Evolutionary conservation across 306 rosid genomes (phyloP).

Genomic region (Medicago ruthenica): DNA sequence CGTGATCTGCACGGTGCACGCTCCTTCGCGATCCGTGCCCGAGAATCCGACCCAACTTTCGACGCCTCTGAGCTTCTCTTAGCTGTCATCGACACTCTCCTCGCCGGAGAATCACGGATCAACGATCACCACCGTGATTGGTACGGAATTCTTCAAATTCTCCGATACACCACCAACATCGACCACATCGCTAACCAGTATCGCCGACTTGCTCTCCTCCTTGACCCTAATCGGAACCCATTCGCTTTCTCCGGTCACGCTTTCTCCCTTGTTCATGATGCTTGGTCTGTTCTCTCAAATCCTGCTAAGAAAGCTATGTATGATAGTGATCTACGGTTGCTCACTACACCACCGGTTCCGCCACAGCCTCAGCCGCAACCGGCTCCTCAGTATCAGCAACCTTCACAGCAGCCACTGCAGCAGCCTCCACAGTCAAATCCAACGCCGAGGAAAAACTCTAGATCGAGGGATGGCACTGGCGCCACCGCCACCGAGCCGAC

Average conservation of each 20-base stretch:
- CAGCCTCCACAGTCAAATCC: slow-evolving; percentile 37
- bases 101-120: slow-evolving; percentile 75
- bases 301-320: slow-evolving; percentile 68
- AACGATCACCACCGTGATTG: slow-evolving; percentile 65
- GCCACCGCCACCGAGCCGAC: slow-evolving; percentile 31
- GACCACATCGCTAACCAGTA: slow-evolving; percentile 82
- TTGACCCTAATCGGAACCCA: slow-evolving; percentile 68
- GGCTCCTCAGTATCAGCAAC: slow-evolving; percentile 23
- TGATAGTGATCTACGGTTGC: slow-evolving; percentile 65
- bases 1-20: slow-evolving; percentile 80
- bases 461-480: slow-evolving; percentile 43
- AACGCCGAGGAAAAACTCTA: slow-evolving; percentile 48
- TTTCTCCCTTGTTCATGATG: slow-evolving; percentile 76
- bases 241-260: slow-evolving; percentile 71
- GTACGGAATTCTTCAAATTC: slow-evolving; percentile 78
- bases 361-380: not conserved
- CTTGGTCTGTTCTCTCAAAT: slow-evolving; percentile 84
- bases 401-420: slow-evolving; percentile 22
- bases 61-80: slow-evolving; percentile 74
- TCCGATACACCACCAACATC: slow-evolving; percentile 68
- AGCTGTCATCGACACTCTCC: slow-evolving; percentile 80
- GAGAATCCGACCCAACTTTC: slow-evolving; percentile 78
- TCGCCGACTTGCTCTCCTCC: slow-evolving; percentile 78
- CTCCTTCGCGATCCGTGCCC: slow-evolving; percentile 87
- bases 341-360: slow-evolving; percentile 44